phyloP scores from a whole-genome alignment of 306 rosid species.

The Prunus fruticosa region DNA sequence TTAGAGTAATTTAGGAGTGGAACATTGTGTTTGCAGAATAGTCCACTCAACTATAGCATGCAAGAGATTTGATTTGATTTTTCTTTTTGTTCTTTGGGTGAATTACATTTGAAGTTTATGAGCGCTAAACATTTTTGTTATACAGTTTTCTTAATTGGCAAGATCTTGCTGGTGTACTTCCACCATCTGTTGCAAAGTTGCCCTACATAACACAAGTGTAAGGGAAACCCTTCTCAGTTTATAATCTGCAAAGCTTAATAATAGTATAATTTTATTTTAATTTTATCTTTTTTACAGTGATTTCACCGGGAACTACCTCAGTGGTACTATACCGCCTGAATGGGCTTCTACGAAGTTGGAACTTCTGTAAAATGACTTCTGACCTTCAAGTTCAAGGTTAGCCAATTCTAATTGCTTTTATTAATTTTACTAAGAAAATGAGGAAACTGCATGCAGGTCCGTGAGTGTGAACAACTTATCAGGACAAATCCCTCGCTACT shows the following conservation, averaged over 20 bases:
- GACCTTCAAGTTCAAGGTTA: background rate
- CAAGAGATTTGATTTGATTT: too few relatives aligned
- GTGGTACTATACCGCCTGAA: conserved; percentile 17
- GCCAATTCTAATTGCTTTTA: background rate
- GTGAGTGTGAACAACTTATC: conserved; percentile 16
- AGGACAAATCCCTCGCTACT: conserved; percentile 19
- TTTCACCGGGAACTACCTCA: conserved; percentile 13
- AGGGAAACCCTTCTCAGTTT: background rate
- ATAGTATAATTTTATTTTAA: background rate
- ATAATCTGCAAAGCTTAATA: too few relatives aligned
- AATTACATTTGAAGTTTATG: too few relatives aligned
- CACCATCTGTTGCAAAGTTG: conserved; percentile 5
- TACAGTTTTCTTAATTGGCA: conserved; percentile 5
- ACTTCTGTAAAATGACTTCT: background rate
- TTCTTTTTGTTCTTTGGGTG: too few relatives aligned
- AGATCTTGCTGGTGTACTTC: conserved; percentile 17
- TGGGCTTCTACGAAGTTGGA: conserved; percentile 9
- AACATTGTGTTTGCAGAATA: too few relatives aligned
- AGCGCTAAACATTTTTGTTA: background rate
- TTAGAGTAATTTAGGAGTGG: too few relatives aligned
- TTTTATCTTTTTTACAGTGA: background rate
- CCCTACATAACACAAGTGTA: conserved; percentile 6
- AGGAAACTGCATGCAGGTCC: conserved; percentile 13
- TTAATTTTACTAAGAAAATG: background rate
- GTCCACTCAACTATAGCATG: too few relatives aligned